Conservation (phyloP, 441 rosid genomes). For the Lepidium campestre region DNA sequence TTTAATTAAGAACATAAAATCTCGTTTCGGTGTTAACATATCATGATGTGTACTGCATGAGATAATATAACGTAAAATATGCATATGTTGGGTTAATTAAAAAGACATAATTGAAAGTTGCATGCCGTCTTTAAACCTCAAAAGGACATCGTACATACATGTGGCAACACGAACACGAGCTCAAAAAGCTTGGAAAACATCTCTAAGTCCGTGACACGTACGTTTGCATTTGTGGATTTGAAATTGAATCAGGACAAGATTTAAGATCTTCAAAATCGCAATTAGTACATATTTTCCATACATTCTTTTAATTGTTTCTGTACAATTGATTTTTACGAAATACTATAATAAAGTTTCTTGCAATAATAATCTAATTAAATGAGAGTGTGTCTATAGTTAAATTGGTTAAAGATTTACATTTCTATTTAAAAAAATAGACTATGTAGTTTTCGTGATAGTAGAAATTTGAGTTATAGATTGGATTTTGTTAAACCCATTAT, state of each 20-base stretch:
- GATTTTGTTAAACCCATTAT: too few species aligned
- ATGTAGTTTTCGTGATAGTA: too few species aligned
- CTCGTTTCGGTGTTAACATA: neutral
- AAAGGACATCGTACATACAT: neutral
- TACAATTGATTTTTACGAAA: neutral
- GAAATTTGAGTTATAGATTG: too few species aligned
- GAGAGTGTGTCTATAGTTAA: too few species aligned
- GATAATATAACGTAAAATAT: neutral
- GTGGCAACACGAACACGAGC: conserved; percentile 8
- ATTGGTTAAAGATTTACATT: too few species aligned
- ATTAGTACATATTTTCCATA: neutral
- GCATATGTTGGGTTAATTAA: neutral
- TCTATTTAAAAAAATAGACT: too few species aligned
- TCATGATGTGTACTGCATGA: neutral
- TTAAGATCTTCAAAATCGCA: neutral
- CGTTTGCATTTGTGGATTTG: neutral
- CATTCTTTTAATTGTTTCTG: neutral
- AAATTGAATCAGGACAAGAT: neutral
- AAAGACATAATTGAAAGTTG: neutral
- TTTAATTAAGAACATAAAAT: neutral
- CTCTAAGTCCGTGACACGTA: neutral
- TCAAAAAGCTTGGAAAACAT: neutral
- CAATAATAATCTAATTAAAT: too few species aligned
- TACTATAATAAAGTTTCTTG: neutral
- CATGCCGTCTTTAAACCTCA: neutral